Evolutionary conservation across 345 rosid species (phyloP), one percentile per base, ranked within the genome.

Genomic region (Acer yangbiense): DNA sequence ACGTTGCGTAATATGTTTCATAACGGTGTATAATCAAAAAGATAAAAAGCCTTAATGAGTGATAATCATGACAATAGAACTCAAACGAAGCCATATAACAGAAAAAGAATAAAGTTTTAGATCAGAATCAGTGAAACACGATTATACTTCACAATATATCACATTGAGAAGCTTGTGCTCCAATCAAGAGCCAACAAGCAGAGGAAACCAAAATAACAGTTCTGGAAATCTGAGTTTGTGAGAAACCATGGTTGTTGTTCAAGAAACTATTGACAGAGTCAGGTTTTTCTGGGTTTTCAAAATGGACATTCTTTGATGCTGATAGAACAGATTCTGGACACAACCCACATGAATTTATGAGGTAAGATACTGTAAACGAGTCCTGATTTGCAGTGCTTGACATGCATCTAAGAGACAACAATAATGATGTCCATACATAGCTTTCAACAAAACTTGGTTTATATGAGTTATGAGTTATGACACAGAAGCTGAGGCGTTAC

Each of bases 361-460:
- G 88, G 78, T 83, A 83, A 7, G 85, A 82, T n/a, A 81, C 80
- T 39, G 81, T 58, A 61, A 85, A 85, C 0, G 84, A 64, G 62
- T 27, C 43, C 21, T 7, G 25, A 39, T 63, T 23, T 8, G 72
- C 12, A 65, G 43, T 11, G 35, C 61, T 71, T 0, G 76, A 64
- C 29, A 79, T 14, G 63, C 11, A 74, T 74, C 77, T 60, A 11
- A 78, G 65, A 70, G 76, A 64, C 3, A 41, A 39, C 8, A 65
- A 6, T 8, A 41, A 66, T 66, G 71, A 16, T 20, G 46, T 11
- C 9, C 44, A 52, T 32, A 60, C 72, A 17, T 62, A 9, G 68
- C 10, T 73, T 62, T 43, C 41, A 44, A 62, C 41, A 12, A 62
- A 64, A 64, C 67, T 10, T 13, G 67, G 39, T 64, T 12, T 27